Evolutionary conservation across 805 yeast genomes (phyloP).

Genomic region (Candida succiphila): DNA sequence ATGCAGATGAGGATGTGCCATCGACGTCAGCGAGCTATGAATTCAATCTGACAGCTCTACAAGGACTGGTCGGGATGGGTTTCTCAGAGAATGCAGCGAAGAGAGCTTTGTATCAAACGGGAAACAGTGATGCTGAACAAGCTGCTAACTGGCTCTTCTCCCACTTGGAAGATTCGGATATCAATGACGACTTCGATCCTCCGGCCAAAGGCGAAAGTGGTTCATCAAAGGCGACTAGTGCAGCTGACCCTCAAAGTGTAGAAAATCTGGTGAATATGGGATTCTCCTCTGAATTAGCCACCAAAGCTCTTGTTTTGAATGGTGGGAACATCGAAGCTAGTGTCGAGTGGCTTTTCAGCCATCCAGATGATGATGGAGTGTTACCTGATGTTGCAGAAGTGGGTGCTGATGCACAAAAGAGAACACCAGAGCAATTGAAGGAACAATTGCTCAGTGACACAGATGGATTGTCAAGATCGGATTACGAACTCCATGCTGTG

Average conservation of each 20-base stretch:
- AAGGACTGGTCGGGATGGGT: slow-evolving; percentile 72
- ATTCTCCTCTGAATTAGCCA: slow-evolving; percentile 52
- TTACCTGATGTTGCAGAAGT: slow-evolving; percentile 21
- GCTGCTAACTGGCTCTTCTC: slow-evolving; percentile 89
- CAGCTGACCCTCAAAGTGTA: slow-evolving; percentile 29
- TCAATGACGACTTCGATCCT: slow-evolving; percentile 51
- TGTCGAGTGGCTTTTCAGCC: slow-evolving; percentile 81
- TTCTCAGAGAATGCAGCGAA: slow-evolving; percentile 58
- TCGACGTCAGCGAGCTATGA: slow-evolving; percentile 25
- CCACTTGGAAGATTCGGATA: slow-evolving; percentile 77
- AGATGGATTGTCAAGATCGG: neutral
- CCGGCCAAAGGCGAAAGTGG: slow-evolving; percentile 13
- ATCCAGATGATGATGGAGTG: slow-evolving; percentile 72
- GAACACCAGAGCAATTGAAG: slow-evolving; percentile 2
- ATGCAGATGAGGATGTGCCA: slow-evolving; percentile 10
- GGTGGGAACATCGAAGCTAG: slow-evolving; percentile 61
- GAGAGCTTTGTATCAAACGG: slow-evolving; percentile 65
- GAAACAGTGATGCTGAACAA: slow-evolving; percentile 50
- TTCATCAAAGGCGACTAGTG: slow-evolving; percentile 2
- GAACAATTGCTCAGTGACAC: slow-evolving; percentile 5
- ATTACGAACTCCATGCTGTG: slow-evolving; percentile 48
- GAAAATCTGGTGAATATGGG: slow-evolving; percentile 66
- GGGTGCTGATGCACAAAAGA: neutral
- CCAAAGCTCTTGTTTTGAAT: slow-evolving; percentile 57
- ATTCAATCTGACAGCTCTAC: slow-evolving; percentile 47